These are phyloP conservation scores for Ophiostoma piceae DNA, from an alignment of 2,329 filamentous ascomycete genomes.

Conservation along the genomic window DNA sequence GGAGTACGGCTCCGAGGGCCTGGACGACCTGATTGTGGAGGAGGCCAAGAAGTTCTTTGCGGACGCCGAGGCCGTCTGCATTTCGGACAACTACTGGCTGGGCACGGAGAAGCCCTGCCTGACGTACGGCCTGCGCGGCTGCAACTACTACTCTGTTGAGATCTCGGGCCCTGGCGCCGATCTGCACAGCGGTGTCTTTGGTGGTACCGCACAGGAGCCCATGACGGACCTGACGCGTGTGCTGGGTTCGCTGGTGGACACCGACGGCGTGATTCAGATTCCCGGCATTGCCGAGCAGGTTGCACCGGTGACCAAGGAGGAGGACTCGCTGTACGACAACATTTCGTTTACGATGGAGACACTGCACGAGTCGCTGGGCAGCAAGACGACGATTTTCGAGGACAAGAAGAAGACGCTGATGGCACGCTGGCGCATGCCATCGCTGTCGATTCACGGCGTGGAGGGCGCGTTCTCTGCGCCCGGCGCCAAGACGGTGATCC, in stretches of 20 bases:
- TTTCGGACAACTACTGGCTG: conserved; percentile 99
- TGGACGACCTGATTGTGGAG: conserved; percentile 87
- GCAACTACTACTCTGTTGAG: conserved; percentile 95
- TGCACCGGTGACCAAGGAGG: conserved; percentile 77
- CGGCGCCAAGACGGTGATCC: conserved; percentile 97
- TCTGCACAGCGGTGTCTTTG: conserved; percentile 94
- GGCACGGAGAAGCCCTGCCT: conserved; percentile 97
- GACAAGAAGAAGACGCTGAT: conserved; percentile 92
- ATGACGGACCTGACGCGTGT: conserved; percentile 93
- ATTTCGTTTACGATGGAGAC: conserved; percentile 97
- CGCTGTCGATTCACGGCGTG: conserved; percentile 86
- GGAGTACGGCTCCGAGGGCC: conserved; percentile 92
- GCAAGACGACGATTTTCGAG: conserved; percentile 76
- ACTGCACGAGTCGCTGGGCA: conserved; percentile 84
- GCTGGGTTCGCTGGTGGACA: conserved; percentile 78
- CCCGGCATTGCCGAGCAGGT: conserved; percentile 93
- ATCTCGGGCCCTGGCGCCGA: conserved; percentile 88
- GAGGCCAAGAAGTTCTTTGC: conserved; percentile 95
- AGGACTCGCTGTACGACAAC: conserved; percentile 77
- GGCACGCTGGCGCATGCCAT: conserved; percentile 93
- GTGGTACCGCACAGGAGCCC: conserved; percentile 91
- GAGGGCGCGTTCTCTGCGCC: conserved; percentile 92
- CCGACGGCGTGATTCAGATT: conserved; percentile 86
- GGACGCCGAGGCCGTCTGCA: conserved; percentile 92
- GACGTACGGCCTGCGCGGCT: conserved; percentile 93